A percentile compares a stretch with the other conserved stretches of the same genome.
phyloP scores from a whole-genome alignment of 1,139 yeast genomes.

The Wickerhamomyces sp. region DNA sequence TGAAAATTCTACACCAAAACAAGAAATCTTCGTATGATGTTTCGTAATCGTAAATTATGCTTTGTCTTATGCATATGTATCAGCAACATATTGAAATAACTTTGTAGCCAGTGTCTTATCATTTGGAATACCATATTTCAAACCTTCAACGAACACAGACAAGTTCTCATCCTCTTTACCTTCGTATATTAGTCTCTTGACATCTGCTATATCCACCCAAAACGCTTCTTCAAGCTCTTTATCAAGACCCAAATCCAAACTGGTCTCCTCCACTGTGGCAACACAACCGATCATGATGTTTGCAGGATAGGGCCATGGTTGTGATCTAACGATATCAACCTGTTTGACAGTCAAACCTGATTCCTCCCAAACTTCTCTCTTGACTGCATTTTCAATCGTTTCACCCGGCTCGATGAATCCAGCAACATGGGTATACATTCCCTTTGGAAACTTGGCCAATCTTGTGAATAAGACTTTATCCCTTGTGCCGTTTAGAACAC shows the following conservation, averaged over 20 bases:
- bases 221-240: constrained; percentile 77
- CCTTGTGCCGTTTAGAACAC: constrained; percentile 60
- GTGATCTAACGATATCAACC: constrained; percentile 62
- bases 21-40: too few relatives aligned
- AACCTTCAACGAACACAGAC: constrained; percentile 16
- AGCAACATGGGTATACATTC: constrained; percentile 80
- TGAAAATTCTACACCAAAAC: too few relatives aligned
- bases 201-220: constrained; percentile 65
- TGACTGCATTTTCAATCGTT: constrained; percentile 81
- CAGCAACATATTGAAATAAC: constrained; percentile 33
- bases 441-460: constrained; percentile 45
- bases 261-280: constrained; percentile 61
- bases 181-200: constrained; percentile 38
- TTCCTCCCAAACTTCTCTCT: constrained; percentile 93
- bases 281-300: constrained; percentile 91
- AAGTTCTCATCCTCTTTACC: constrained; percentile 17
- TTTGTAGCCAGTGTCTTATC: constrained; percentile 45
- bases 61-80: constrained; percentile 13
- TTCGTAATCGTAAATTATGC: too few relatives aligned
- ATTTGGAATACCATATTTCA: constrained; percentile 38
- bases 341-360: constrained; percentile 67
- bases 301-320: constrained; percentile 97
- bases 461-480: constrained; percentile 69
- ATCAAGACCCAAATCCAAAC: constrained; percentile 70
- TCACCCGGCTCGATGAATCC: constrained; percentile 97